Base-by-base conservation (phyloP, 2,329 filamentous ascomycete genomes). In the Fusarium acutatum region DNA sequence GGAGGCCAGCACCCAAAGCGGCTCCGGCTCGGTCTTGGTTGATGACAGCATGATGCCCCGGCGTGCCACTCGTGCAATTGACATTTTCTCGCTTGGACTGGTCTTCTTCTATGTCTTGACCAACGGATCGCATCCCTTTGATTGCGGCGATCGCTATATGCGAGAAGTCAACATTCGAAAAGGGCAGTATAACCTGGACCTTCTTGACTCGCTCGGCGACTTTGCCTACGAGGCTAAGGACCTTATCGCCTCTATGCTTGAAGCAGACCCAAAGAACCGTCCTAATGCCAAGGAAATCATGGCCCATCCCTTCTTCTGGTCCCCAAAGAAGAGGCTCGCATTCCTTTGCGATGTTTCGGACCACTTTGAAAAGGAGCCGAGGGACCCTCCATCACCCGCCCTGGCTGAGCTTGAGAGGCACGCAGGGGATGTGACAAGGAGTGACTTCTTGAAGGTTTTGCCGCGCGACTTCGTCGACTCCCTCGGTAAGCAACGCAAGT, bases 51-150 rank as follows among this genome's bases (percentile, higher is more conserved):
- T 90, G 81, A 88, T 86, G 83, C 86, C 78, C 75, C 92, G 95
- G 67, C 93, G 96, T 58, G 96, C 97, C 12, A 99, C 97, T 50
- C 92, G 96, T 50, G 94, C 96, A 14, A 98, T 98, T 69, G 96
- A 99, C 80, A 97, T 99, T 32, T 99, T 99, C 84, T 97, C 95
- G 0, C 88, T 99, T 40, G 96, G 96, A 3, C 92, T 97, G 60
- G 95, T 99, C n/a, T 99, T 98, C 86, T 98, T 95, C 84, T 99
- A 98, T 81, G 95, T 98, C n/a, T 87, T 99, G 67, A 98, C 96
- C 4, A 93, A 95, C 71, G 96, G 96, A 22, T 90, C 89, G 4
- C 96, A 99, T 81, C 96, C 96, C 0, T 99, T 97, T 78, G 96
- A 98, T 80, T 95, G 95, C 71, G 95, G 96, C 63, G 95, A 96